These are phyloP conservation scores for Cicer judaicum DNA, from an alignment of 306 rosid genomes.

Conservation along the genomic window DNA sequence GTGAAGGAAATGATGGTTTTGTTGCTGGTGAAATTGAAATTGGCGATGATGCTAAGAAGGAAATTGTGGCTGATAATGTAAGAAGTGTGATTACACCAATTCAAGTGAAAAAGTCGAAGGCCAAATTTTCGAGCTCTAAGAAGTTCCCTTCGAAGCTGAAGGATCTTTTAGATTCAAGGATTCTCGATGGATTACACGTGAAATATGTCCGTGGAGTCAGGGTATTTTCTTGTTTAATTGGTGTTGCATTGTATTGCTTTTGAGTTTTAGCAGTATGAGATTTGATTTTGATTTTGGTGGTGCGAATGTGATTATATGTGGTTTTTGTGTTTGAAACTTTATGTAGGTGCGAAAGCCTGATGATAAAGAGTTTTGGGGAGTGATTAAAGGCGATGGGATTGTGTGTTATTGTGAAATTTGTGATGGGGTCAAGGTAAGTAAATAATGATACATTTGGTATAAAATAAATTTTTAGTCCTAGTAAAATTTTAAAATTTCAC, in stretches of 20 bases:
- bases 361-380: conserved; percentile 58
- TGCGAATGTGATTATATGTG: neutral
- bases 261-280: neutral
- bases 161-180: conserved; percentile 69
- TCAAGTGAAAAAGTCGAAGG: conserved; percentile 36
- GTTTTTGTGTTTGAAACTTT: conserved; percentile 8
- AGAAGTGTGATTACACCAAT: conserved; percentile 5
- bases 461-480: too few species aligned
- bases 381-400: conserved; percentile 60
- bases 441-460: neutral
- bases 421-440: conserved; percentile 63
- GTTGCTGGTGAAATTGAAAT: neutral
- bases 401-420: conserved; percentile 63
- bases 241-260: neutral
- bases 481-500: too few species aligned
- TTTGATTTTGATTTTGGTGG: neutral
- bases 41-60: conserved; percentile 1
- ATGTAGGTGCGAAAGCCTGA: conserved; percentile 58
- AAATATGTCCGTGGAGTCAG: conserved; percentile 58
- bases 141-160: conserved; percentile 63
- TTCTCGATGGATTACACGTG: conserved; percentile 73
- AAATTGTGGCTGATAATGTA: neutral
- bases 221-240: conserved; percentile 51
- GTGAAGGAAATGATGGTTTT: neutral
- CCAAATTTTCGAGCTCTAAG: conserved; percentile 32